phyloP scores from a whole-genome alignment of 2,329 filamentous ascomycete genomes.

The Fusarium succisae region DNA sequence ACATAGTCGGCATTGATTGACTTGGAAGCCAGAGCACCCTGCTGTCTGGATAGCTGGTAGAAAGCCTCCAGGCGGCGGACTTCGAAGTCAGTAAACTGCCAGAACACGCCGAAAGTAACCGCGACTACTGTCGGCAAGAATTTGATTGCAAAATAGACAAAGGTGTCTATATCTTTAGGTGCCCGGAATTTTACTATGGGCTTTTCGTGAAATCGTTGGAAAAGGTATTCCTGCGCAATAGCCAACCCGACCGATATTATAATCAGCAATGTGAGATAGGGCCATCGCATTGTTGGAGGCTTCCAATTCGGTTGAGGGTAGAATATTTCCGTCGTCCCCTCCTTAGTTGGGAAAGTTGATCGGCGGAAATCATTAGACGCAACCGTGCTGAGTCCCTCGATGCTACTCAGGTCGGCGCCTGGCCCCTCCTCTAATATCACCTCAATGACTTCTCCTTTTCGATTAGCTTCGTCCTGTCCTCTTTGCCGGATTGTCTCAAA shows the following conservation, averaged over 20 bases:
- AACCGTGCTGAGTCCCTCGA: slow-evolving; percentile 54
- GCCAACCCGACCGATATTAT: slow-evolving; percentile 63
- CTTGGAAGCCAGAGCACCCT: slow-evolving; percentile 69
- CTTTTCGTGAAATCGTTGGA: slow-evolving; percentile 55
- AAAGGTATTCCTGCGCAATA: slow-evolving; percentile 63
- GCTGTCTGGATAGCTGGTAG: slow-evolving; percentile 69
- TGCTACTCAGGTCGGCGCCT: slow-evolving; percentile 61
- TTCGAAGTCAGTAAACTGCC: slow-evolving; percentile 73
- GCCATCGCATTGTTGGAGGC: slow-evolving; percentile 71
- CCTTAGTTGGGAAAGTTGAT: slow-evolving; percentile 50
- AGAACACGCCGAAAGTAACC: slow-evolving; percentile 70
- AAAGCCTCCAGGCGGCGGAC: slow-evolving; percentile 73
- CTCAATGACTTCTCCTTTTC: slow-evolving; percentile 67
- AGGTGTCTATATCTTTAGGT: slow-evolving; percentile 60
- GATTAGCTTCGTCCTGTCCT: slow-evolving; percentile 68
- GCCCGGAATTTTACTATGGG: slow-evolving; percentile 61
- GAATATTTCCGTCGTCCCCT: slow-evolving; percentile 59
- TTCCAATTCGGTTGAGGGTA: slow-evolving; percentile 74
- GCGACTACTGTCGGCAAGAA: slow-evolving; percentile 70
- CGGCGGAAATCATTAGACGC: slow-evolving; percentile 47
- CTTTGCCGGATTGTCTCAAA: slow-evolving; percentile 57
- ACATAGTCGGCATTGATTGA: slow-evolving; percentile 80
- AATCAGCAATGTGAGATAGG: slow-evolving; percentile 65
- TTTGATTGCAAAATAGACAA: slow-evolving; percentile 69
- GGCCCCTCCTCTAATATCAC: slow-evolving; percentile 59